Evolutionary conservation across 2,329 filamentous ascomycete species (phyloP), one percentile per base, ranked within the genome.

Genomic region (Beauveria brongniartii): DNA sequence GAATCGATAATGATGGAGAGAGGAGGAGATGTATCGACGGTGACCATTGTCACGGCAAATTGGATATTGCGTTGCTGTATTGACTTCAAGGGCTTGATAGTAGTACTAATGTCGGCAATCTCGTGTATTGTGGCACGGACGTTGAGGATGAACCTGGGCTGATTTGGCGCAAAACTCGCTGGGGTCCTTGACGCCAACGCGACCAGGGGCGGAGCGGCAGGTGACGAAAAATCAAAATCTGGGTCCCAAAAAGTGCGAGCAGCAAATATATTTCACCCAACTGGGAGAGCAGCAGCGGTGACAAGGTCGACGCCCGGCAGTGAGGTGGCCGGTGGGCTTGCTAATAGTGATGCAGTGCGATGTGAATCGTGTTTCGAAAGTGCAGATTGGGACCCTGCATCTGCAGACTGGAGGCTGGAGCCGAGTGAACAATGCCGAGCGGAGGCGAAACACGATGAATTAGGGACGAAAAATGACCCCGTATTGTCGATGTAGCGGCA

Each of bases 361-460:
- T 59, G 56, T 44, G 56, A 59, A 59, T 59, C 37, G 56, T 59
- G 56, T 59, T 59, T 59, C 56, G 52, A 59, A 34, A 51, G 28
- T 22, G 46, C 26, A 34, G 47, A 53, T 41, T 59, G 48, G 44
- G 48, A 52, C 46, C 56, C 37, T 59, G 47, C 46, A 51, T 48
- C 37, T 53, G 47, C 46, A 51, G 56, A 44, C 47, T 53, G 47
- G 37, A 51, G 56, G 56, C 47, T 59, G 46, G 44, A 46, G 43
- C 26, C 10, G 54, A 55, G 52, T 6, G 34, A 52, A 43, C 40
- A 44, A n/a, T 55, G n/a, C 30, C 43, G 20, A 57, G 37, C n/a
- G 56, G 37, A 26, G 56, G 26, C 37, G 55, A 50, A 34, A 58
- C 34, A 51, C 47, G 37, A 59, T 58, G 37, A n/a, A 48, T n/a